Evolutionary conservation across 2,329 filamentous ascomycete genomes (phyloP).

Genomic region (Venturia oleaginea): DNA sequence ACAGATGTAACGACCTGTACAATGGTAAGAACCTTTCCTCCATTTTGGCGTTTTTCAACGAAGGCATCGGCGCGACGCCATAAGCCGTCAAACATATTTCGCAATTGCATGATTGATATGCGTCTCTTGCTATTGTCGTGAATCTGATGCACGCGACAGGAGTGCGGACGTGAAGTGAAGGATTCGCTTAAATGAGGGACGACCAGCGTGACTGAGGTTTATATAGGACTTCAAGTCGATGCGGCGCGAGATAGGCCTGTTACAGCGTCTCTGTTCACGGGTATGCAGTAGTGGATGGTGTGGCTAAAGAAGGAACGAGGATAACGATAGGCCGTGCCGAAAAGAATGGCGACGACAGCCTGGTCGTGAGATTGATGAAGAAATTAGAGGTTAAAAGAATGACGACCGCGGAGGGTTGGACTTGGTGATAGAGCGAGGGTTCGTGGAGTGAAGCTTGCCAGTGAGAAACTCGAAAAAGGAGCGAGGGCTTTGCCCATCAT

Average conservation of each 20-base stretch:
- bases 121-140: background rate
- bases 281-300: background rate
- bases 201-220: constrained; percentile 5
- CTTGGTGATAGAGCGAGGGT: background rate
- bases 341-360: constrained; percentile 20
- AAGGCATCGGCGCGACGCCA: constrained; percentile 14
- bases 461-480: background rate
- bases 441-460: background rate
- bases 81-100: constrained; percentile 13
- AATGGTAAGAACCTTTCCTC: constrained; percentile 21
- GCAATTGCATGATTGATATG: background rate
- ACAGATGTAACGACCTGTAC: constrained; percentile 44
- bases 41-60: constrained; percentile 9
- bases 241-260: background rate
- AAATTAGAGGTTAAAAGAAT: background rate
- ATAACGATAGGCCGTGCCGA: constrained; percentile 13
- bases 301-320: constrained; percentile 1
- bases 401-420: background rate
- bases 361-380: constrained; percentile 6
- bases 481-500: background rate
- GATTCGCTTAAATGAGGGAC: background rate
- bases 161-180: background rate
- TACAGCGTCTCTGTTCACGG: background rate
- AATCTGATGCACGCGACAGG: no score
- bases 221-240: background rate